Evolutionary conservation across 176 grass and related monocot genomes (phyloP), one percentile per base, ranked within the genome.

Genomic region (Carex scoparia): DNA sequence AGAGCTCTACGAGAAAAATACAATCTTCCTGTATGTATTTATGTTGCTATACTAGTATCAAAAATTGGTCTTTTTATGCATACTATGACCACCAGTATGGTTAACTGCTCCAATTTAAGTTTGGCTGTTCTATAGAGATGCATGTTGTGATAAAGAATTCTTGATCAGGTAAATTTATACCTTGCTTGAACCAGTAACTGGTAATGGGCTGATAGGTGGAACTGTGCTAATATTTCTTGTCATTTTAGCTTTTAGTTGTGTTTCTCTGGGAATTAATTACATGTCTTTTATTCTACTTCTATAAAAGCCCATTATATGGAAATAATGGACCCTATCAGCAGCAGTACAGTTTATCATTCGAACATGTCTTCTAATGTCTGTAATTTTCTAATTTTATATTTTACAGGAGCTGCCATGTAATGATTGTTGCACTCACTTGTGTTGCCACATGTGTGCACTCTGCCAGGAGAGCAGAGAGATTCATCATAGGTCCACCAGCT

Each of bases 381-480:
- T 87, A 49, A 42, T 69, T 49, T 83, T 48, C 54, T 4, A 59
- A 79, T 61, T 46, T 28, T 75, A 61, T 44, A 18, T 49, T 79
- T 80, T 93, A 28, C 69, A 97, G 95, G 95, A 94, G 89, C 89
- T 88, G 56, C 92, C 92, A 9, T 94, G 95, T 28, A 90, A 91
- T 5, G 95, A 97, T 82, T 90, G 90, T 75, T 87, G 88, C 32
- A 97, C 95, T 7, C 92, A 97, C 75, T 89, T 97, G 80, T 94
- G 92, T 87, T 94, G 95, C 65, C 95, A 97, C 82, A 55, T 93
- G 65, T 97, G 95, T 56, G 95, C 92, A 58, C 90, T 97, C 71
- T 97, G 95, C 57, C 95, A 93, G 88, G 92, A 97, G 88, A 93
- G 90, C 82, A 90, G 92, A 86, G 92, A 97, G 91, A 94, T 97